phyloP scores from a whole-genome alignment of 805 yeast genomes.

The Metschnikowia proteae region DNA sequence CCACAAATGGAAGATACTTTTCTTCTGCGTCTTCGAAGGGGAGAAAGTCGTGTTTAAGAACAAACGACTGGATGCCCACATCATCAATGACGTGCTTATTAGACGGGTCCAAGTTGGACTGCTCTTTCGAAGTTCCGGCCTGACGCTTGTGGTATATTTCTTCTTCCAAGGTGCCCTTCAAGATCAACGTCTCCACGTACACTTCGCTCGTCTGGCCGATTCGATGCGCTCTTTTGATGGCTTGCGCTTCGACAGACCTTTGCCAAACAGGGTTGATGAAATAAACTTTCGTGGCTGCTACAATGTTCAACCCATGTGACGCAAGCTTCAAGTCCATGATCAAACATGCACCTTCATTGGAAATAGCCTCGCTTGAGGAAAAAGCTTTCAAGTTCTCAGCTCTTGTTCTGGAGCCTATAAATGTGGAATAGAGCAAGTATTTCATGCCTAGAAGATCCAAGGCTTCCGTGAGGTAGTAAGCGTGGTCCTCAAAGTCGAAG shows the following conservation, averaged over 20 bases:
- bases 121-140: slow-evolving; percentile 11
- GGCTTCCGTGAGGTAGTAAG: slow-evolving; percentile 62
- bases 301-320: slow-evolving; percentile 65
- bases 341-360: slow-evolving; percentile 47
- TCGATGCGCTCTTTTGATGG: slow-evolving; percentile 72
- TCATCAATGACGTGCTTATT: slow-evolving; percentile 52
- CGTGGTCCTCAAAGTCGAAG: slow-evolving; percentile 69
- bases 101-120: slow-evolving; percentile 10
- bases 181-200: slow-evolving; percentile 61
- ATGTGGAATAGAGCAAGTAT: slow-evolving; percentile 63
- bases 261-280: slow-evolving; percentile 74
- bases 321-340: slow-evolving; percentile 68
- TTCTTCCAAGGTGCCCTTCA: slow-evolving; percentile 63
- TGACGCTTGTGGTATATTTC: slow-evolving; percentile 51
- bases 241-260: slow-evolving; percentile 67
- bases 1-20: slow-evolving; percentile 37
- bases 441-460: slow-evolving; percentile 58
- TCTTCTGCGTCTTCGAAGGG: slow-evolving; percentile 22
- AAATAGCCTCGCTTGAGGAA: slow-evolving; percentile 32
- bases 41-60: slow-evolving; percentile 49
- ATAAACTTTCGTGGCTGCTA: slow-evolving; percentile 64
- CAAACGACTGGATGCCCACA: slow-evolving; percentile 53
- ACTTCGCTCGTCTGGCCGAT: slow-evolving; percentile 67
- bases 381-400: slow-evolving; percentile 52
- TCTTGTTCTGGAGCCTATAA: slow-evolving; percentile 48